A percentile compares a stretch with the other conserved stretches of the same genome.
These are phyloP conservation scores for Neocallimastix lanati DNA, from an alignment of 192 early-diverging fungal species.

Conservation along the genomic window DNA sequence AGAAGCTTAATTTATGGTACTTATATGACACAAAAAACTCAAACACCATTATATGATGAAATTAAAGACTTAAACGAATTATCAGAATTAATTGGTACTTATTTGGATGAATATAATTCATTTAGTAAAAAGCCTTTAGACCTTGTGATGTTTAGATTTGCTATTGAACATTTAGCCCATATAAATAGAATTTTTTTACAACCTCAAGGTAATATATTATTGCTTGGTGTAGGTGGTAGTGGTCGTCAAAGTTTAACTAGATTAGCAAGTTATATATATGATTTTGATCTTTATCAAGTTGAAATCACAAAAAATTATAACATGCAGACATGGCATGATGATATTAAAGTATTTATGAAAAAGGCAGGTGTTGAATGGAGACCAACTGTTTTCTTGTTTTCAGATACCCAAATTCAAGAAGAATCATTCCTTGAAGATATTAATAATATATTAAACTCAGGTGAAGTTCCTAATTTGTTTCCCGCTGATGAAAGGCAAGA, in stretches of 20 bases:
- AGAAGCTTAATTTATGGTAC: conserved; percentile 37
- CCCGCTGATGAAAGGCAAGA: conserved; percentile 36
- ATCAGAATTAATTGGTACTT: conserved; percentile 27
- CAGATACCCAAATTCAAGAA: conserved; percentile 40
- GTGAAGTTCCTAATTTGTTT: conserved; percentile 38
- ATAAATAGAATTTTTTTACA: conserved; percentile 33
- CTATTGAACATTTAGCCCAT: conserved; percentile 33
- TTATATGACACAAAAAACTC: conserved; percentile 25
- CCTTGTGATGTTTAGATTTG: conserved; percentile 40
- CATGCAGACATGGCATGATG: conserved; percentile 33
- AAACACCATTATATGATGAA: conserved; percentile 25
- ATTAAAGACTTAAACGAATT: conserved; percentile 23
- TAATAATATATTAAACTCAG: conserved; percentile 39
- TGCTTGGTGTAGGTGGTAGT: conserved; percentile 40
- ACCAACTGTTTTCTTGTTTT: conserved; percentile 35
- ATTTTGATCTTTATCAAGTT: conserved; percentile 36
- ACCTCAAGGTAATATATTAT: conserved; percentile 33
- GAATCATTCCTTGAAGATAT: conserved; percentile 42
- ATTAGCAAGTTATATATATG: conserved; percentile 35
- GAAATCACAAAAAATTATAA: conserved; percentile 40
- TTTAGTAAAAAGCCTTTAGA: conserved; percentile 45
- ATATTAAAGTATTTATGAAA: conserved; percentile 33
- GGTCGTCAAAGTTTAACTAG: conserved; percentile 34
- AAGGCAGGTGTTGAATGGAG: conserved; percentile 26
- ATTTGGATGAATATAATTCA: conserved; percentile 27